Evolutionary conservation across 2,329 filamentous ascomycete species (phyloP).

Genomic region (Talaromyces sp.): DNA sequence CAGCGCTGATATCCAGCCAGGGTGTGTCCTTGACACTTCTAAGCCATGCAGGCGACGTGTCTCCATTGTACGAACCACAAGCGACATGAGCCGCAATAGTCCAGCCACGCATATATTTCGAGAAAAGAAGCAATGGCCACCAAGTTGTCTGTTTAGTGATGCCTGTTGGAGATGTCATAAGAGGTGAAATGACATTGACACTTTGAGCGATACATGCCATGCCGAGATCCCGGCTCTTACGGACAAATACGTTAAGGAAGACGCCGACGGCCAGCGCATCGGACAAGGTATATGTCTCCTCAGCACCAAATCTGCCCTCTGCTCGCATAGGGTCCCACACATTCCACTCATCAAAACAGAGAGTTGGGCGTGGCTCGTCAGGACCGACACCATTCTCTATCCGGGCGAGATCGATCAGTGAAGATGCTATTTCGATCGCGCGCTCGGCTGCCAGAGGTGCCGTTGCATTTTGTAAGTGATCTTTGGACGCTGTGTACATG

Average conservation of each 20-base stretch:
- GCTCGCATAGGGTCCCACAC: slow-evolving; percentile 74
- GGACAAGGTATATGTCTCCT: slow-evolving; percentile 71
- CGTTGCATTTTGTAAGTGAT: slow-evolving; percentile 57
- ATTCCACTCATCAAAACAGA: slow-evolving; percentile 86
- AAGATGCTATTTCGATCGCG: slow-evolving; percentile 67
- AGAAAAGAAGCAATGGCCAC: slow-evolving; percentile 71
- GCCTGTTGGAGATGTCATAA: slow-evolving; percentile 67
- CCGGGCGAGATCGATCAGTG: slow-evolving; percentile 69
- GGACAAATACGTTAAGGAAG: slow-evolving; percentile 74
- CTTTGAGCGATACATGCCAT: slow-evolving; percentile 79
- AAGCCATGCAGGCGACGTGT: slow-evolving; percentile 41
- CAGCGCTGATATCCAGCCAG: slow-evolving; percentile 50
- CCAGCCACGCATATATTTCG: slow-evolving; percentile 70
- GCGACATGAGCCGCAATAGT: slow-evolving; percentile 66
- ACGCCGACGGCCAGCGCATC: slow-evolving; percentile 73
- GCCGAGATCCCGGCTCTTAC: slow-evolving; percentile 67
- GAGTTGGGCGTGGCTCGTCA: slow-evolving; percentile 62
- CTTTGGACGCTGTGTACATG: slow-evolving; percentile 66
- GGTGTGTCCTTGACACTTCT: slow-evolving; percentile 61
- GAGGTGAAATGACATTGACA: slow-evolving; percentile 74
- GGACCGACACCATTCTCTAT: slow-evolving; percentile 62
- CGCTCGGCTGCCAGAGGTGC: slow-evolving; percentile 70
- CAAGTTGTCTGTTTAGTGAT: slow-evolving; percentile 70
- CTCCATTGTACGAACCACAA: slow-evolving; percentile 63
- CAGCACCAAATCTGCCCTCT: slow-evolving; percentile 68